Conservation (phyloP, 148 eudicot species). For the Silene uniflora region DNA sequence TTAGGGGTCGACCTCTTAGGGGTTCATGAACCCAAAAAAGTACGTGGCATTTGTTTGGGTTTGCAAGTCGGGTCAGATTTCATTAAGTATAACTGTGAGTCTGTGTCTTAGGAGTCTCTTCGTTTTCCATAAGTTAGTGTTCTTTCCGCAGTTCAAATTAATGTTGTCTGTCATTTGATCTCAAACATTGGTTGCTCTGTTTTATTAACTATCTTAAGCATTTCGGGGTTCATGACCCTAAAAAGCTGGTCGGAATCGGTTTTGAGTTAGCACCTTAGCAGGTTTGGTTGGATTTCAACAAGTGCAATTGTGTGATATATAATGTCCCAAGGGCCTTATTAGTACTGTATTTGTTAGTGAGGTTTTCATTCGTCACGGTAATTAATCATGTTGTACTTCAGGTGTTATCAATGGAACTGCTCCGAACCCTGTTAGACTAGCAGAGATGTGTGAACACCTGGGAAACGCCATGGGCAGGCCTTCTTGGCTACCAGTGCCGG, state of each 20-base stretch:
- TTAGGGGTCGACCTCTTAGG: neutral
- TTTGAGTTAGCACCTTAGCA: neutral
- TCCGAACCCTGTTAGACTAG: slow-evolving; percentile 82
- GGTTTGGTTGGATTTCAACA: neutral
- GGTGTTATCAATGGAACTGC: slow-evolving; percentile 97
- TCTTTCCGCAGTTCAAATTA: neutral
- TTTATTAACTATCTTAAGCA: neutral
- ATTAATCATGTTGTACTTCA: slow-evolving; percentile 23
- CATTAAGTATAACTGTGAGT: too few relatives aligned
- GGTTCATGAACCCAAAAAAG: neutral
- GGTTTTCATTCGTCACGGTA: neutral
- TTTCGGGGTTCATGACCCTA: neutral
- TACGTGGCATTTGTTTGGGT: neutral
- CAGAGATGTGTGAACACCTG: slow-evolving; percentile 77
- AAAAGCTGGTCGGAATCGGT: neutral
- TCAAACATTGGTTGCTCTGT: neutral
- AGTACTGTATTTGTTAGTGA: too few relatives aligned
- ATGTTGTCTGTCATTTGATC: neutral
- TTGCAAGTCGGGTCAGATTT: neutral
- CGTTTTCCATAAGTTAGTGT: neutral
- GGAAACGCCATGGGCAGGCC: slow-evolving; percentile 85
- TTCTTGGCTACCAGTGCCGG: slow-evolving; percentile 99
- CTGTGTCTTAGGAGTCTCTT: neutral
- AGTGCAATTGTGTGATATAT: neutral
- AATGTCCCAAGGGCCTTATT: neutral